These are phyloP conservation scores for Hemerocallis citrina DNA, from an alignment of 106 monocot species.

Conservation along the genomic window DNA sequence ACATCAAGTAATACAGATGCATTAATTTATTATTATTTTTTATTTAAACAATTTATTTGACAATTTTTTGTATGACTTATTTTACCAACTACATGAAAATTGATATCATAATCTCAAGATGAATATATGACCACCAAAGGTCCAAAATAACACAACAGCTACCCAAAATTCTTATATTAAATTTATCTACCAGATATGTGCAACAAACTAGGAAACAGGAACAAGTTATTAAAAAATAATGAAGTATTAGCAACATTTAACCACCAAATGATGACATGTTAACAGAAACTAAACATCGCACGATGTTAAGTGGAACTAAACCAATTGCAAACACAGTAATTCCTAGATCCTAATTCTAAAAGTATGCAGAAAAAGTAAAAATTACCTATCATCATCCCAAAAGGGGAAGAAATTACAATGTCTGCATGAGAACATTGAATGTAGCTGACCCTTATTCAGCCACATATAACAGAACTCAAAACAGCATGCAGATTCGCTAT, in stretches of 20 bases:
- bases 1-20: too few species aligned
- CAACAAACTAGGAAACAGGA: too few species aligned
- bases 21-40: too few species aligned
- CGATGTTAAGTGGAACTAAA: conserved; percentile 2
- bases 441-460: conserved; percentile 3
- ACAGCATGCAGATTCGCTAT: conserved; percentile 1
- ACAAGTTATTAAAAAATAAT: too few species aligned
- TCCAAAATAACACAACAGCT: too few species aligned
- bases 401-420: conserved; percentile 11
- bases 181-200: too few species aligned
- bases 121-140: too few species aligned
- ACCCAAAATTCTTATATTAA: too few species aligned
- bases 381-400: conserved; percentile 1
- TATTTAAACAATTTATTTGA: too few species aligned
- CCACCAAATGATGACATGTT: neutral
- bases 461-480: neutral
- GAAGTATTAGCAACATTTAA: neutral
- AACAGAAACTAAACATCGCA: neutral
- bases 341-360: neutral
- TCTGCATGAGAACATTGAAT: neutral
- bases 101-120: too few species aligned
- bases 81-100: too few species aligned
- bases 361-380: conserved; percentile 2
- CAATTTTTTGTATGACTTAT: too few species aligned
- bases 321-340: neutral